These are phyloP conservation scores for Solanum habrochaites DNA, from an alignment of 257 asterid genomes.

Conservation along the genomic window DNA sequence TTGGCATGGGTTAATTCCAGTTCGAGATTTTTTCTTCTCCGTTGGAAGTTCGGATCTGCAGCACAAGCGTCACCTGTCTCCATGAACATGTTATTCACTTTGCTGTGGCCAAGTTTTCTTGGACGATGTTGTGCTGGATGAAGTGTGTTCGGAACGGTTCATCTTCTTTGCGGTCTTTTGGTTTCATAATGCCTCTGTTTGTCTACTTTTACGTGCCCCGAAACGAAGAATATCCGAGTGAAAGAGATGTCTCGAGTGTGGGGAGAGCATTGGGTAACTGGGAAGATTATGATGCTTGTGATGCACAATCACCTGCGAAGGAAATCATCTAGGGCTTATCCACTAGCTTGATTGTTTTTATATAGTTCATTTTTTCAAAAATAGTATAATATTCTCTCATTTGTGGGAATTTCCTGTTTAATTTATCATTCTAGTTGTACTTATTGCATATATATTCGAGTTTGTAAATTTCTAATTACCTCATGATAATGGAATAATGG, in stretches of 20 bases:
- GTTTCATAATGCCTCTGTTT: slow-evolving; percentile 14
- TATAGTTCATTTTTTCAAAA: background rate
- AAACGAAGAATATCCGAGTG: slow-evolving; percentile 23
- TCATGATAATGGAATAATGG: too few relatives aligned
- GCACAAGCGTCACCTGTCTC: background rate
- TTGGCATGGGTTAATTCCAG: background rate
- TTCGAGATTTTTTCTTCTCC: background rate
- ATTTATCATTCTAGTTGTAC: background rate
- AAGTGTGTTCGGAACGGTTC: slow-evolving; percentile 12
- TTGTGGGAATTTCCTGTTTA: background rate
- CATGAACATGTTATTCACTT: slow-evolving; percentile 24
- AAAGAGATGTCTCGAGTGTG: background rate
- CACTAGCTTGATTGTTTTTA: background rate
- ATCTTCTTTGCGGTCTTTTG: slow-evolving; percentile 6
- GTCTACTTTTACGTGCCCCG: slow-evolving; percentile 5
- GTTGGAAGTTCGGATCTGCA: background rate
- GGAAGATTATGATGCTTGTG: background rate
- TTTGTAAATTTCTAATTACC: background rate
- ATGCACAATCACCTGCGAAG: background rate
- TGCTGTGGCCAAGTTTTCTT: slow-evolving; percentile 4
- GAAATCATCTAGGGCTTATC: background rate
- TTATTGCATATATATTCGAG: background rate
- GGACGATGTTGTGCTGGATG: slow-evolving; percentile 8
- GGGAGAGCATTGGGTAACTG: background rate
- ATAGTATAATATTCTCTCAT: background rate